Conservation (phyloP, 352 stramenopile genomes). For the Peronospora destructor region DNA sequence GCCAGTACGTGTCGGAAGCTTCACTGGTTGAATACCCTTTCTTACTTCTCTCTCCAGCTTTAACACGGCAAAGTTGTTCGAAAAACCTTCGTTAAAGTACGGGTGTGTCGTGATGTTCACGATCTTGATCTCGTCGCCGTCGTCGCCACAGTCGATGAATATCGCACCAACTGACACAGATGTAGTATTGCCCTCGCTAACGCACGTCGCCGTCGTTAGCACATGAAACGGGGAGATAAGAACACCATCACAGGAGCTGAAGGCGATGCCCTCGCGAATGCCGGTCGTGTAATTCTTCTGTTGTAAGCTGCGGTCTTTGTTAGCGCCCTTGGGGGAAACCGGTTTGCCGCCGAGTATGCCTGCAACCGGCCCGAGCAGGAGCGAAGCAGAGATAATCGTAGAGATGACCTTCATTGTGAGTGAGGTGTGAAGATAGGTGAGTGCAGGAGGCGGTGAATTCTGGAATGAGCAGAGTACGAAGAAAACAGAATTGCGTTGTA, state of each 20-base stretch:
- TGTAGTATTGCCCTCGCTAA: neutral
- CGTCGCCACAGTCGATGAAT: neutral
- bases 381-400: slow-evolving; percentile 12
- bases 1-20: slow-evolving; percentile 17
- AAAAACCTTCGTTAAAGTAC: slow-evolving; percentile 25
- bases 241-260: slow-evolving; percentile 22
- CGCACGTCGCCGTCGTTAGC: slow-evolving; percentile 24
- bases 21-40: slow-evolving; percentile 13
- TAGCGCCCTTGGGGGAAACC: slow-evolving; percentile 18
- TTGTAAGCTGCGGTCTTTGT: too few species aligned
- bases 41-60: slow-evolving; percentile 20
- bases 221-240: slow-evolving; percentile 22
- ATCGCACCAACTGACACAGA: slow-evolving; percentile 20
- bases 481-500: too few species aligned
- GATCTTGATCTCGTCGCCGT: slow-evolving; percentile 30
- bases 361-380: slow-evolving; percentile 15
- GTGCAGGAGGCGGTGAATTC: too few species aligned
- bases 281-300: slow-evolving; percentile 37
- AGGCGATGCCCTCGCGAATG: slow-evolving; percentile 24
- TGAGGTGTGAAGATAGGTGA: too few species aligned
- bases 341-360: slow-evolving; percentile 32
- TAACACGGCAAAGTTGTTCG: slow-evolving; percentile 36
- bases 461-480: too few species aligned
- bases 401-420: slow-evolving; percentile 15
- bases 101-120: slow-evolving; percentile 25